phyloP scores from a whole-genome alignment of 441 rosid genomes.

The Lepidium campestre region DNA sequence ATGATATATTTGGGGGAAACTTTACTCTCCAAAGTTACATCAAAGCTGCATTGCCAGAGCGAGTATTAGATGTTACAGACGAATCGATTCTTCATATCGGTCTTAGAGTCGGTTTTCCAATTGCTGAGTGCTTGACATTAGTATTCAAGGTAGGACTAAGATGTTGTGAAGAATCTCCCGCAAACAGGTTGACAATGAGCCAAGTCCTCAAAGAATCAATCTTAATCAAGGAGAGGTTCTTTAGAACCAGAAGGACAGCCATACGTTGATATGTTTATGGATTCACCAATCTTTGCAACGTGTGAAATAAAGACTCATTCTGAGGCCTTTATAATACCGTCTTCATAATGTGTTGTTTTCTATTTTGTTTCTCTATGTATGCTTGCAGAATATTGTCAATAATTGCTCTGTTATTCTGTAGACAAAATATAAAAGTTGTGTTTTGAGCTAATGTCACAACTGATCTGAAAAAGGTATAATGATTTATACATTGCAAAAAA shows the following conservation, averaged over 20 bases:
- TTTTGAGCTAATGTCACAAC: neutral
- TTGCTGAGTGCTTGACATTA: neutral
- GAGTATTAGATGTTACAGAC: neutral
- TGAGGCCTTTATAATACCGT: neutral
- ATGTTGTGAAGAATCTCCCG: conserved; percentile 10
- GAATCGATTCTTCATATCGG: neutral
- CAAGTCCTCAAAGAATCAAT: neutral
- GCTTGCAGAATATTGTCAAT: neutral
- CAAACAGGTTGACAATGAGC: neutral
- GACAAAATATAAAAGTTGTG: neutral
- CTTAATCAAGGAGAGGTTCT: conserved; percentile 10
- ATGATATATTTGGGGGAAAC: conserved; percentile 12
- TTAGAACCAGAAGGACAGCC: neutral
- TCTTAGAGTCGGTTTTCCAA: neutral
- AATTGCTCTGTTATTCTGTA: neutral
- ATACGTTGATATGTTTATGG: neutral
- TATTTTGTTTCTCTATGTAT: neutral
- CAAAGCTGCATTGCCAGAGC: neutral
- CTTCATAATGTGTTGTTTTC: neutral
- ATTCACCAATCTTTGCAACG: neutral
- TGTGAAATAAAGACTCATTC: neutral
- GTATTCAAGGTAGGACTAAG: conserved; percentile 18
- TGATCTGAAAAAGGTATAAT: neutral
- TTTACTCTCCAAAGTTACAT: conserved; percentile 5
- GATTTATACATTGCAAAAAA: neutral